Evolutionary conservation across 2,329 filamentous ascomycete genomes (phyloP).

Genomic region (Didymella sp.): DNA sequence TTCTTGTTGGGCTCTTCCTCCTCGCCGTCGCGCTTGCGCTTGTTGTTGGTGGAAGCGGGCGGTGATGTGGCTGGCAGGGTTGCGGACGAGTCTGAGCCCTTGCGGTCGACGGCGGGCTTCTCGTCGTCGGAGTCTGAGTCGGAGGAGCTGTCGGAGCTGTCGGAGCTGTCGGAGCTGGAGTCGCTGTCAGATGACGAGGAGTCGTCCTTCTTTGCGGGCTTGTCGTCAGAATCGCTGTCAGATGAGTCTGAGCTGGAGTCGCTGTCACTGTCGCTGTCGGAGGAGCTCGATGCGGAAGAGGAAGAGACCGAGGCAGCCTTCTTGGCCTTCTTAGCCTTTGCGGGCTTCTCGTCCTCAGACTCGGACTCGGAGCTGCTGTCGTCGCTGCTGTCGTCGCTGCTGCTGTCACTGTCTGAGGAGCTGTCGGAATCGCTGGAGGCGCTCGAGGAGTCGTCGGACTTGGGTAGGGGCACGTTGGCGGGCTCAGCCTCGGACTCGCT

Average conservation of each 20-base stretch:
- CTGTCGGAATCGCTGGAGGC: conserved; percentile 37
- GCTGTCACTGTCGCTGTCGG: conserved; percentile 26
- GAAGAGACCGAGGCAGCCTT: conserved; percentile 39
- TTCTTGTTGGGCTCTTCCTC: conserved; percentile 43
- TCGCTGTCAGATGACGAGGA: conserved; percentile 24
- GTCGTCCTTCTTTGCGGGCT: conserved; percentile 29
- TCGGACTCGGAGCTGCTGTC: conserved; percentile 36
- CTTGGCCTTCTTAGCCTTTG: conserved; percentile 31
- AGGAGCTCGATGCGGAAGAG: conserved; percentile 43
- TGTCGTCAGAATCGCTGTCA: conserved; percentile 34
- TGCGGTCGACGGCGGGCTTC: conserved; percentile 41
- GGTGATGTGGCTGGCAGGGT: conserved; percentile 45
- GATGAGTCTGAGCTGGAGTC: conserved; percentile 37
- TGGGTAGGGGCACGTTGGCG: conserved; percentile 39
- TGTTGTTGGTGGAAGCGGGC: conserved; percentile 46
- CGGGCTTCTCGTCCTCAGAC: conserved; percentile 33
- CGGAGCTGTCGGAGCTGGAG: conserved; percentile 17
- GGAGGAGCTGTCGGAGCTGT: conserved; percentile 28
- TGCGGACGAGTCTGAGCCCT: conserved; percentile 53
- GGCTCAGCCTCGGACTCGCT: conserved; percentile 35
- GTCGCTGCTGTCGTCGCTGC: conserved; percentile 22
- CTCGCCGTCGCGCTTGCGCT: conserved; percentile 52
- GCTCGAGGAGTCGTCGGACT: conserved; percentile 35
- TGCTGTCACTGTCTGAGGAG: conserved; percentile 28
- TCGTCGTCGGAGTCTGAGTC: conserved; percentile 27